Base-by-base conservation (phyloP, 768 basidiomycete genomes). In the Auriculariales sp. region DNA sequence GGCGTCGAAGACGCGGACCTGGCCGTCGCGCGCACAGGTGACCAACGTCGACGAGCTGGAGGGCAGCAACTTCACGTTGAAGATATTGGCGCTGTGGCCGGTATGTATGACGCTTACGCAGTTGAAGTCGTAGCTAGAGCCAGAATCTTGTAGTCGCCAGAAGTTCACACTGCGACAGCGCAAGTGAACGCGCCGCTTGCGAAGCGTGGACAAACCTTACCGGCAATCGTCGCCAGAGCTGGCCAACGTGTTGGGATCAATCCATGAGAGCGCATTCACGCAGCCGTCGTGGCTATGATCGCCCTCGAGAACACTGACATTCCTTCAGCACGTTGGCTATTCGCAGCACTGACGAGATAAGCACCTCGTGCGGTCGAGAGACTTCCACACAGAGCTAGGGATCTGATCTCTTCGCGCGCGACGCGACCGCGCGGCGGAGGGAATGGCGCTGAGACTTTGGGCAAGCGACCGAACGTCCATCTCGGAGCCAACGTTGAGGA, bases 51-150 rank as follows among this genome's bases (percentile, higher is more conserved):
- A 74, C 19, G 39, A 12, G 10, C 86, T 85, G 54, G 75, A 68
- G 0, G 88, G 87, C 1, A 94, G 68, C 72, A 87, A 81, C 42
- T 85, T 77, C 0, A 75, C 78, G 55, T 81, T 85, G 68, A 94
- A 94, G 42, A 94, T 87, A 58, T 94, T 94, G 11, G 73, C 78
- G 42, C 66, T 72, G 61, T 94, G 90, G 3, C 86, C 87, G 0
- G 90, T 91, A 12, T 71, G 62, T 46, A 92, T 79, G n/a, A 82
- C 73, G 6, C 78, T 70, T 50, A 75, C 69, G 58, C 75, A 87
- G 34, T 66, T 63, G 62, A 78, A 88, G 25, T 75, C 81, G 66
- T 80, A 84, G 34, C 75, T 75, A 28, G 70, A 61, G 25, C 52
- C 56, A 17, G 59, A 54, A 55, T 72, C 63, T 57, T 83, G 76